These are phyloP conservation scores for Chalciporus sp. DNA, from an alignment of 1,284 basidiomycete species.

Conservation along the genomic window DNA sequence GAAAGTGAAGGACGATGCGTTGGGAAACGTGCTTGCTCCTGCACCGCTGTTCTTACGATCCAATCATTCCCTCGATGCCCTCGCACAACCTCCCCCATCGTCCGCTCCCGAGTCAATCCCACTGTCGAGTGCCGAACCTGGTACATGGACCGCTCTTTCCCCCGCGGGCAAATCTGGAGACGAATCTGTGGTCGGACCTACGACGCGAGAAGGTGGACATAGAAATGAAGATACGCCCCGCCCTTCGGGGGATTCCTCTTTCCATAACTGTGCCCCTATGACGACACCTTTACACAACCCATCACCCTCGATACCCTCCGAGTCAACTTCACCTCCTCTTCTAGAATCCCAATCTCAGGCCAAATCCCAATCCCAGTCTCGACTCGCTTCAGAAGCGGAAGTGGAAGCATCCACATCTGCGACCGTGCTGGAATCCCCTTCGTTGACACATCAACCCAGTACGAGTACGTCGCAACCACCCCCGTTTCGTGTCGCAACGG, in stretches of 20 bases:
- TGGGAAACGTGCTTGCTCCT: conserved; percentile 16
- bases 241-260: conserved; percentile 3
- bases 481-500: conserved; percentile 28
- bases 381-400: neutral
- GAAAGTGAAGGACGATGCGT: neutral
- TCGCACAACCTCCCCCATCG: conserved; percentile 8
- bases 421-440: conserved; percentile 2
- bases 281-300: conserved; percentile 3
- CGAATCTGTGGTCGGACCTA: conserved; percentile 4
- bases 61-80: conserved; percentile 8
- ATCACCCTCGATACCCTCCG: conserved; percentile 5
- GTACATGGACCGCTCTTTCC: conserved; percentile 4
- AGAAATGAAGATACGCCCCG: conserved; percentile 19
- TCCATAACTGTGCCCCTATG: conserved; percentile 7
- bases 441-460: conserved; percentile 2
- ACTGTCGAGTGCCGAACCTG: conserved; percentile 1
- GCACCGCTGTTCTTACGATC: conserved; percentile 14
- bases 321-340: neutral
- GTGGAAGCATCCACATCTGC: neutral
- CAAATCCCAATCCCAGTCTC: neutral
- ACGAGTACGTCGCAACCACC: conserved; percentile 20
- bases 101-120: neutral
- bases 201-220: neutral
- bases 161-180: conserved; percentile 1
- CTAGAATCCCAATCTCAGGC: neutral